Base-by-base conservation (phyloP, 1,284 basidiomycete genomes). In the Microbotryomycetes sp. region DNA sequence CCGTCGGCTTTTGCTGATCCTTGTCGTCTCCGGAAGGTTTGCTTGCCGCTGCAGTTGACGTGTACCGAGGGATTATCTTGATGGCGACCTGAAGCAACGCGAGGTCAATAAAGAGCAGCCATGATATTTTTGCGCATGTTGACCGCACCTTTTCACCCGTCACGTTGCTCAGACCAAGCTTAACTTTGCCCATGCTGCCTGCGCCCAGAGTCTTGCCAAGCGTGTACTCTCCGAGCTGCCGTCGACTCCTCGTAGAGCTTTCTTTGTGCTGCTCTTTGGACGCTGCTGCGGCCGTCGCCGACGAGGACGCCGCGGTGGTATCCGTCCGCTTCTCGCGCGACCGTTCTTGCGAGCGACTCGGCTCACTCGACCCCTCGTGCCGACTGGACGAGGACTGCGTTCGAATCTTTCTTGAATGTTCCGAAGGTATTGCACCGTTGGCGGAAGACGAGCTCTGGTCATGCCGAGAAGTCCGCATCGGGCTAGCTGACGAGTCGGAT, bases 131-230 rank as follows among this genome's bases (percentile, higher is more conserved):
- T 5, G 26, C 45, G 13, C n/a, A 41, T 18, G 35, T 18, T 11
- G 35, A 9, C 77, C 83, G 71, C 66, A 94, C 94, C 84, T 94
- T 96, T 78, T 97, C 91, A 47, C 89, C 89, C 1, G 90, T 89
- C 69, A 85, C 74, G 69, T 88, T 89, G 75, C 94, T 91, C 46
- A 88, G 87, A 6, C 91, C 94, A 21, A 97, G 83, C 80, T 97
- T 98, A 73, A 98, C 96, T 75, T 97, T 97, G 69, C 94, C 96
- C 93, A 98, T 98, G 75, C 90, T 93, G 45, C 96, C 94, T 45
- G 92, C 92, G 53, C 96, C 94, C 35, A 98, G 82, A 3, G 94
- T 97, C 82, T 97, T 97, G 72, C 90, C 90, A 66, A 98, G 83
- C 64, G 89, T 89, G 79, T 97, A 98, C 75, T 97, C 91, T 46